phyloP scores from a whole-genome alignment of 164 flowering plant species.

The Santalum album region DNA sequence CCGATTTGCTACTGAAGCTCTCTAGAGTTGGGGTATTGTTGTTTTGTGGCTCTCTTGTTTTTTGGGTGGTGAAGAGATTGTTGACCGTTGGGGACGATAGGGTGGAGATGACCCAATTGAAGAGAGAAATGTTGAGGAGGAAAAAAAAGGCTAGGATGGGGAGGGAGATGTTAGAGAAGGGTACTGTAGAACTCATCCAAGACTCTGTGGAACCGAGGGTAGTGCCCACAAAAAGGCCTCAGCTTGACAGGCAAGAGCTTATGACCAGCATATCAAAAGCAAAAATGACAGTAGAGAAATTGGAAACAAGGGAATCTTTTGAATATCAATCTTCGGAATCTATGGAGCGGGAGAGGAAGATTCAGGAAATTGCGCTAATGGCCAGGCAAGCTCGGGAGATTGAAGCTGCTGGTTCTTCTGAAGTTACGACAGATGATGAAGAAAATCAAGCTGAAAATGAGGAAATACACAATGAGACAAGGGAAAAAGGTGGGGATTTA shows the following conservation, averaged over 20 bases:
- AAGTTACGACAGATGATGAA: conserved; percentile 14
- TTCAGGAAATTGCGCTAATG: conserved; percentile 58
- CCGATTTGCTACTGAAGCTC: conserved; percentile 20
- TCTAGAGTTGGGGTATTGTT: conserved; percentile 31
- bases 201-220: conserved; percentile 14
- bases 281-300: conserved; percentile 16
- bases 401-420: conserved; percentile 23
- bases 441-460: conserved; percentile 14
- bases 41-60: conserved; percentile 35
- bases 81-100: conserved; percentile 20
- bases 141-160: conserved; percentile 56
- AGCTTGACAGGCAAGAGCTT: conserved; percentile 55
- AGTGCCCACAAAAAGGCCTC: conserved; percentile 41
- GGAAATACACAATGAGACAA: conserved; percentile 8
- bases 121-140: conserved; percentile 80
- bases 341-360: conserved; percentile 24
- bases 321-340: conserved; percentile 7
- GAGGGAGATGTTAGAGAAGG: conserved; percentile 39
- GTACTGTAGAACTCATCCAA: conserved; percentile 50
- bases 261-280: conserved; percentile 38
- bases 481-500: conserved; percentile 10
- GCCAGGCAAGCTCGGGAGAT: conserved; percentile 48
- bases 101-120: conserved; percentile 31
- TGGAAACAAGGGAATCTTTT: conserved; percentile 16
- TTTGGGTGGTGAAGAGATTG: conserved; percentile 38